Evolutionary conservation across 2,329 filamentous ascomycete genomes (phyloP), one percentile per base, ranked within the genome.

Genomic region (Chaetomiaceae sp.): DNA sequence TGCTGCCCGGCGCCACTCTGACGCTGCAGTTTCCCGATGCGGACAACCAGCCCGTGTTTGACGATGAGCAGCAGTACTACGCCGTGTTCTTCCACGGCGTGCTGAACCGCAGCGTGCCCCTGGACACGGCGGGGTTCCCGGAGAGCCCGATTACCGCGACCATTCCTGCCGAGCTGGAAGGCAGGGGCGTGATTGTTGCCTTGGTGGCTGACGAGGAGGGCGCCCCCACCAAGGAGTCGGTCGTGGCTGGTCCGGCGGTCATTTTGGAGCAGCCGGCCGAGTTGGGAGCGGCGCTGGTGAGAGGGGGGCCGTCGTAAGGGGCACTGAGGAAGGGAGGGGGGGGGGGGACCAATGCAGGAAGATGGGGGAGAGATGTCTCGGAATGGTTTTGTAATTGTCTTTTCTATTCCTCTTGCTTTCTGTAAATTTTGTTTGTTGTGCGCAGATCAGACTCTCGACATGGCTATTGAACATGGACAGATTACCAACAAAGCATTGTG

Each of bases 71-170:
- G 0, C 45, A 54, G 34, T 60, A 60, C 41, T 58, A 56, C 21
- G 56, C 53, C 9, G 58, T 60, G 14, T 60, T 57, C 27, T 57
- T 52, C 37, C 56, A 60, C 27, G 44, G 55, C 20, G n/a, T 56
- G 16, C n/a, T 19, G 6, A 60, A 56, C 16, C 31, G 50, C 16
- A 57, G 53, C 41, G 49, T 60, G 2, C 56, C 56, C 5, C 44
- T 60, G 30, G 50, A 55, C 4, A 56, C 55, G 16, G 7, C 7
- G 4, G 21, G 16, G 5, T 59, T 48, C 34, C 58, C 57, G 10
- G 12, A 41, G n/a, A 31, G 48, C 42, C 50, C 46, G 0, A 57
- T 60, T 14, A 44, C 33, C 16, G 50, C 53, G 12, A 60, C 52
- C 13, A 56, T 60, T 25, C 57, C 58, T n/a, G 21, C 10, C 1